phyloP scores from a whole-genome alignment of 2,329 filamentous ascomycete species.

The Ophiostoma quercus region DNA sequence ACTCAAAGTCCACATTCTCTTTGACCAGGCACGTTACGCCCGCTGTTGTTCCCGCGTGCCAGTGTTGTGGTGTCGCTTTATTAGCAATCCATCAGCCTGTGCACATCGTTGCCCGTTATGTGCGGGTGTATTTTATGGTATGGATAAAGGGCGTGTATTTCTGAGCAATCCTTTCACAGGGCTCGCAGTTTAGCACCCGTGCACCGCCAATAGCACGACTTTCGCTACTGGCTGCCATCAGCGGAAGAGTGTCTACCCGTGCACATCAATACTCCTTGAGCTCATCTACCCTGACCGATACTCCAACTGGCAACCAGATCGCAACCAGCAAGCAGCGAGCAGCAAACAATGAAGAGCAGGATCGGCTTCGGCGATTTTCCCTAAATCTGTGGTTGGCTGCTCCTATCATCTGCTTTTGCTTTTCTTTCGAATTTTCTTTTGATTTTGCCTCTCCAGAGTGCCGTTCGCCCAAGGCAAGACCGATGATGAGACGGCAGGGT shows the following conservation, averaged over 20 bases:
- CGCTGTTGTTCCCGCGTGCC: constrained; percentile 5
- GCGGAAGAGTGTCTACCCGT: not conserved
- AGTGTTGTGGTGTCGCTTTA: not conserved
- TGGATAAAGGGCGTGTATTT: not conserved
- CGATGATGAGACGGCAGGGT: constrained; percentile 6
- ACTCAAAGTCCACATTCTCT: not conserved
- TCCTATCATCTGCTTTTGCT: not conserved
- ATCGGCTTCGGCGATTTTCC: not conserved
- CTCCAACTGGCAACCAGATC: not conserved
- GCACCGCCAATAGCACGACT: not conserved
- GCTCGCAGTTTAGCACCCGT: not conserved
- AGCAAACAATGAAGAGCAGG: not conserved
- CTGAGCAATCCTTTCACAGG: not conserved
- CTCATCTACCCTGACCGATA: not conserved
- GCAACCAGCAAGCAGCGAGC: too few species aligned
- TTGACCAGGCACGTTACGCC: not conserved
- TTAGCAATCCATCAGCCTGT: not conserved
- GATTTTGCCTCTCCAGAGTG: not conserved
- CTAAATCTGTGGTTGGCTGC: not conserved
- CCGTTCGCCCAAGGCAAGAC: not conserved
- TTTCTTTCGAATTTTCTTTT: not conserved
- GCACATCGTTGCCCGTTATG: constrained; percentile 6
- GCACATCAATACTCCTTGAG: not conserved
- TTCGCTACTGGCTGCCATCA: not conserved
- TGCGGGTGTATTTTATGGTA: not conserved